Conservation (phyloP, 1,284 basidiomycete genomes). For the Cryptococcus sp. region DNA sequence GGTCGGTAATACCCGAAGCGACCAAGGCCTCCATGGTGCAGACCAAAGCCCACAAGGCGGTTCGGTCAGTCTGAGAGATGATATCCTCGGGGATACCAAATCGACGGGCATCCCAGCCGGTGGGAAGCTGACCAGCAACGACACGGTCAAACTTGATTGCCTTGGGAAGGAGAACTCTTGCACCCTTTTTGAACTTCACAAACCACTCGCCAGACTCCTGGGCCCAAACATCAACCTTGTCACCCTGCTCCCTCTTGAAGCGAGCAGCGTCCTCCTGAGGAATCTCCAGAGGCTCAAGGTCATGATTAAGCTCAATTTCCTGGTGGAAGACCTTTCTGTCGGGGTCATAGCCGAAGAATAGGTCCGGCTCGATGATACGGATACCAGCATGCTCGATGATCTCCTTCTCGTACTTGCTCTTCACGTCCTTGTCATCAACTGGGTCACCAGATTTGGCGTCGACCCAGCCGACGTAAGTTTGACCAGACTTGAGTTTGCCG, state of each 20-base stretch:
- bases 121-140: conserved; percentile 94
- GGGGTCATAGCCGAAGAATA: conserved; percentile 96
- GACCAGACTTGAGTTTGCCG: conserved; percentile 88
- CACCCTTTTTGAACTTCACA: conserved; percentile 98
- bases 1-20: conserved; percentile 95
- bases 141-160: conserved; percentile 91
- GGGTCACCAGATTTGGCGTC: conserved; percentile 92
- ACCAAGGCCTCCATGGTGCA: conserved; percentile 93
- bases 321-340: conserved; percentile 96
- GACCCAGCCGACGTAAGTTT: conserved; percentile 96
- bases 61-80: conserved; percentile 87
- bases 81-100: conserved; percentile 99
- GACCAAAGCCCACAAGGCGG: conserved; percentile 95
- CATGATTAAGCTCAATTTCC: conserved; percentile 94
- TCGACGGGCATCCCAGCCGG: conserved; percentile 92
- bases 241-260: conserved; percentile 95
- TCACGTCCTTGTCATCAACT: conserved; percentile 98
- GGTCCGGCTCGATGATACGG: conserved; percentile 92
- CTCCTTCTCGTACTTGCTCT: conserved; percentile 90
- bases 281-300: conserved; percentile 94
- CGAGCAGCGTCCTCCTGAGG: conserved; percentile 86
- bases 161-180: conserved; percentile 90
- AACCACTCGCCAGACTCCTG: conserved; percentile 89
- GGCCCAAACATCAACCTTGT: conserved; percentile 93
- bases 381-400: conserved; percentile 92